phyloP scores from a whole-genome alignment of 352 stramenopile genomes.

The Globisporangium abappressorium region DNA sequence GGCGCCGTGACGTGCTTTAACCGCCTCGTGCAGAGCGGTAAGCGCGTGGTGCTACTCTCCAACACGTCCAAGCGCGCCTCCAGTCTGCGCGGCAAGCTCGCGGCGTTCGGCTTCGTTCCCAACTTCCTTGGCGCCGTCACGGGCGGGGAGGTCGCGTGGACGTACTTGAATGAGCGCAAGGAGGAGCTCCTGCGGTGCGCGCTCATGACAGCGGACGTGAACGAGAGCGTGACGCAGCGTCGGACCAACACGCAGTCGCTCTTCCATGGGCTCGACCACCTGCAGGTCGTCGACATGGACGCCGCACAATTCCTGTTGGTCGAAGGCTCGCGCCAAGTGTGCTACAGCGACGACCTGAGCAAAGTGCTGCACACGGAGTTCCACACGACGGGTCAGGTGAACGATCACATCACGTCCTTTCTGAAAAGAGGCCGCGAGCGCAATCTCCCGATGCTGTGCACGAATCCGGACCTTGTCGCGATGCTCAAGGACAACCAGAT shows the following conservation, averaged over 20 bases:
- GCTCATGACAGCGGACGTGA: conserved; percentile 38
- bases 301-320: conserved; percentile 51
- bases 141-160: conserved; percentile 48
- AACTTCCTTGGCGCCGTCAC: conserved; percentile 54
- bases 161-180: conserved; percentile 30
- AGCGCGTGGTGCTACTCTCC: conserved; percentile 85
- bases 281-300: conserved; percentile 37
- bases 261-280: conserved; percentile 42
- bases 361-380: conserved; percentile 42
- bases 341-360: conserved; percentile 33
- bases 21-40: conserved; percentile 42
- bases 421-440: conserved; percentile 47
- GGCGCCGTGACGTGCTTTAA: conserved; percentile 67
- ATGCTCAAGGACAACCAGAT: conserved; percentile 56
- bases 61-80: conserved; percentile 83
- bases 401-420: conserved; percentile 36
- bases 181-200: conserved; percentile 30
- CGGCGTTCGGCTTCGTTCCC: conserved; percentile 63
- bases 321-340: conserved; percentile 55
- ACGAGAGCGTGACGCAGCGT: conserved; percentile 30
- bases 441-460: conserved; percentile 78
- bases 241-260: conserved; percentile 36
- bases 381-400: conserved; percentile 39
- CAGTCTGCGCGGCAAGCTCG: conserved; percentile 45
- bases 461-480: conserved; percentile 86